Percentiles rank a stretch among this genome's conserved stretches.
Evolutionary conservation across 352 stramenopile genomes (phyloP).

Genomic region (Phytophthora aleatoria): DNA sequence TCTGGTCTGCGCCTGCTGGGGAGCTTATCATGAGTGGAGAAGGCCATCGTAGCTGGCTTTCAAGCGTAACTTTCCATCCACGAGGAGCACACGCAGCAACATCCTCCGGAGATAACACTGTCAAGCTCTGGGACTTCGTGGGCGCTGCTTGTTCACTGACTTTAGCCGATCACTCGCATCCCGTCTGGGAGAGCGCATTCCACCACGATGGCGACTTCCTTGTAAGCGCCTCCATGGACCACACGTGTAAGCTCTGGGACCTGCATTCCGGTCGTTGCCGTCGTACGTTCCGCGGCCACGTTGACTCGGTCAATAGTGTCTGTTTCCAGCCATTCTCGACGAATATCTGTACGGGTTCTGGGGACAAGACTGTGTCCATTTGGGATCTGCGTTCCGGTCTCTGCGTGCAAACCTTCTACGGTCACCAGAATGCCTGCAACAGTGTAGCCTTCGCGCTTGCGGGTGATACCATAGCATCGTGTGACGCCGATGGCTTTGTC

Average conservation of each 20-base stretch:
- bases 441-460: constrained; percentile 85
- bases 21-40: constrained; percentile 96
- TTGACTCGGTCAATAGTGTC: constrained; percentile 94
- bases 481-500: constrained; percentile 93
- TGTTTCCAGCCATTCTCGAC: constrained; percentile 93
- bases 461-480: constrained; percentile 91
- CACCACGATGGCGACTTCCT: constrained; percentile 95
- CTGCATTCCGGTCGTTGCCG: constrained; percentile 87
- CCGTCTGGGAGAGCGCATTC: constrained; percentile 93
- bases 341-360: constrained; percentile 93
- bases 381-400: constrained; percentile 94
- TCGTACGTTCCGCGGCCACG: constrained; percentile 93
- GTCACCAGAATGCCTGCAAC: constrained; percentile 95
- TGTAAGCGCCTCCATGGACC: constrained; percentile 92
- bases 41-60: constrained; percentile 92
- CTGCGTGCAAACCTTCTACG: constrained; percentile 95
- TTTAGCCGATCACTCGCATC: constrained; percentile 92
- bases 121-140: constrained; percentile 96
- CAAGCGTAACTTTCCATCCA: constrained; percentile 91
- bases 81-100: constrained; percentile 92
- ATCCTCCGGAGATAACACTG: constrained; percentile 91
- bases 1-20: constrained; percentile 92
- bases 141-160: constrained; percentile 88
- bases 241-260: constrained; percentile 95
- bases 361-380: constrained; percentile 95